phyloP scores from a whole-genome alignment of 2,329 filamentous ascomycete genomes.

The Aspergillus sp. region DNA sequence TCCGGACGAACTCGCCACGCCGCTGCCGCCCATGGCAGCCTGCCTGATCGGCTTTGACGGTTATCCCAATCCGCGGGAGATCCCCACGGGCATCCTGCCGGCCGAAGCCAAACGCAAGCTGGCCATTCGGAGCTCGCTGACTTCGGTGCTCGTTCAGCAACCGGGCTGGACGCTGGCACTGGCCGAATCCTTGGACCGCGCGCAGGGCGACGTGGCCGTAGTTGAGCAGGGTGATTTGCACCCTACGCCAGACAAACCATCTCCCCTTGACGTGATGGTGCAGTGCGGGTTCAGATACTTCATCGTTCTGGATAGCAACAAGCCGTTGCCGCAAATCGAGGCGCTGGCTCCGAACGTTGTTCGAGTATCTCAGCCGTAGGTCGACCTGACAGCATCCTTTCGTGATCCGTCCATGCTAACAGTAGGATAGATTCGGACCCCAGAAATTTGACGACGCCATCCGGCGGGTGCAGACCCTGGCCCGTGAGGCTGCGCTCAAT shows the following conservation, averaged over 20 bases:
- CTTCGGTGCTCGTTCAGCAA: conserved; percentile 21
- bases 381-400: background rate
- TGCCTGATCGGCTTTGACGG: conserved; percentile 30
- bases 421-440: conserved; percentile 11
- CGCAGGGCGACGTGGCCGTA: conserved; percentile 26
- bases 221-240: conserved; percentile 25
- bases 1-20: background rate
- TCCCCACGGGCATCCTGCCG: conserved; percentile 29
- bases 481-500: background rate
- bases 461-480: conserved; percentile 2
- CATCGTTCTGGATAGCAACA: conserved; percentile 22
- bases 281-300: conserved; percentile 20
- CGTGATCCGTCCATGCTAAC: background rate
- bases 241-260: conserved; percentile 6
- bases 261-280: background rate
- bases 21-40: background rate
- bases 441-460: conserved; percentile 11
- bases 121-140: conserved; percentile 28
- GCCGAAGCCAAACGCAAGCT: conserved; percentile 31
- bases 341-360: conserved; percentile 7
- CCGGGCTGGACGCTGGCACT: conserved; percentile 24
- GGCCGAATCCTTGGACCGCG: conserved; percentile 24
- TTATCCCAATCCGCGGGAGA: conserved; percentile 29
- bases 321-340: background rate
- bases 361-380: conserved; percentile 19